phyloP scores from a whole-genome alignment of 805 yeast species.

The Starmerella powellii region DNA sequence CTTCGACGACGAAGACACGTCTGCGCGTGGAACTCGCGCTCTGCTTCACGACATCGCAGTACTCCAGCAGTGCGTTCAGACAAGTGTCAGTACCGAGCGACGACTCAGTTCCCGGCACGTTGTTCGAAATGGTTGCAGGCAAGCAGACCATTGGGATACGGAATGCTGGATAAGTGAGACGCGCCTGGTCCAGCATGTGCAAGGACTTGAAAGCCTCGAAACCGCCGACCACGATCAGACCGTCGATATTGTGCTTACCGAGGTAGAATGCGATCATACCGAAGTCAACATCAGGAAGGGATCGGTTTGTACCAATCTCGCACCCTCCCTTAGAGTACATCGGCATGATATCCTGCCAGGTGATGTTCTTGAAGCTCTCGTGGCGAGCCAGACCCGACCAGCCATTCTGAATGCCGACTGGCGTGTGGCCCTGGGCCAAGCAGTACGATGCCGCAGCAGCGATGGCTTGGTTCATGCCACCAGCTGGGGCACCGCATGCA shows the following conservation, averaged over 20 bases:
- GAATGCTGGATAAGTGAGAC: conserved; percentile 73
- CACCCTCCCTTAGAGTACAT: conserved; percentile 92
- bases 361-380: conserved; percentile 61
- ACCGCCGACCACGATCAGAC: conserved; percentile 86
- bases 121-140: conserved; percentile 94
- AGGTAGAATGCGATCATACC: conserved; percentile 89
- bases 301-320: conserved; percentile 91
- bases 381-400: conserved; percentile 85
- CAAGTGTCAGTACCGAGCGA: conserved; percentile 94
- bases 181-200: conserved; percentile 66
- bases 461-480: conserved; percentile 86
- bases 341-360: conserved; percentile 77
- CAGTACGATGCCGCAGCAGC: conserved; percentile 85
- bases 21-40: conserved; percentile 89
- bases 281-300: conserved; percentile 67
- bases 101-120: conserved; percentile 98
- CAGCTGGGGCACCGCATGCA: conserved; percentile 95
- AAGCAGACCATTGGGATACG: conserved; percentile 86
- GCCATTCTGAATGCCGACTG: conserved; percentile 87
- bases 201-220: conserved; percentile 90
- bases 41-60: conserved; percentile 92
- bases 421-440: conserved; percentile 77
- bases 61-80: conserved; percentile 74
- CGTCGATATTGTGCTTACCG: conserved; percentile 79
- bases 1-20: conserved; percentile 91